Evolutionary conservation across 352 stramenopile genomes (phyloP).

Genomic region (Pythium insidiosum): DNA sequence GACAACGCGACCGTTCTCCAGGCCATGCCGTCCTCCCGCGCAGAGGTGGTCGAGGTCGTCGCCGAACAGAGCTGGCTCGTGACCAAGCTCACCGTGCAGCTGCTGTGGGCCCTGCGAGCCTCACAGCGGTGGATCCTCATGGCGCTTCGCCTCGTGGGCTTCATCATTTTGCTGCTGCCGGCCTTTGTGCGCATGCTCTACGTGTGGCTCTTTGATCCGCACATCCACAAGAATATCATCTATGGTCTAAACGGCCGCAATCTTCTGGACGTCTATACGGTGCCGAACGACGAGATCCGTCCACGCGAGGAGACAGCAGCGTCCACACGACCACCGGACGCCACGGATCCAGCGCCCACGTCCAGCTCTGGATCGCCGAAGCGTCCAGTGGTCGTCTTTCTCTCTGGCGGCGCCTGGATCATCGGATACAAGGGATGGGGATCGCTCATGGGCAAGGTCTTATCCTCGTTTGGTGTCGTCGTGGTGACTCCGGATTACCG

Average conservation of each 20-base stretch:
- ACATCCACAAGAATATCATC: slow-evolving; percentile 77
- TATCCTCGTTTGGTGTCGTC: slow-evolving; percentile 70
- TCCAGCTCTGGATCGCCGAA: no score
- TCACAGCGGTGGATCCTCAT: slow-evolving; percentile 68
- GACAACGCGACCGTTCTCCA: slow-evolving; percentile 37
- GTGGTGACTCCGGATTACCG: slow-evolving; percentile 89
- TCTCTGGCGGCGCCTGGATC: slow-evolving; percentile 88
- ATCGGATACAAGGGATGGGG: slow-evolving; percentile 93
- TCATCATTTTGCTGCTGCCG: slow-evolving; percentile 46
- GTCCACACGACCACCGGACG: no score
- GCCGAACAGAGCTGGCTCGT: slow-evolving; percentile 68
- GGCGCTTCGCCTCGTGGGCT: slow-evolving; percentile 48
- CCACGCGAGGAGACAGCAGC: slow-evolving; percentile 7
- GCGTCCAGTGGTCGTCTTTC: slow-evolving; percentile 83
- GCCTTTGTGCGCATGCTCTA: slow-evolving; percentile 43
- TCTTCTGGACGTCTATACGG: slow-evolving; percentile 82
- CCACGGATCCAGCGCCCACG: no score
- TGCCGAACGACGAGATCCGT: slow-evolving; percentile 19
- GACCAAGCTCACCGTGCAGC: slow-evolving; percentile 55
- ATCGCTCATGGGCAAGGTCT: slow-evolving; percentile 68
- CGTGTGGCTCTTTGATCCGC: slow-evolving; percentile 43
- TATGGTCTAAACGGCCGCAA: slow-evolving; percentile 72
- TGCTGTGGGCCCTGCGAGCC: slow-evolving; percentile 61
- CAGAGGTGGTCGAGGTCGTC: slow-evolving; percentile 46
- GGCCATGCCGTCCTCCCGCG: slow-evolving; percentile 28